phyloP scores from a whole-genome alignment of 2,329 filamentous ascomycete genomes.

The Sarocladium brachiariae region DNA sequence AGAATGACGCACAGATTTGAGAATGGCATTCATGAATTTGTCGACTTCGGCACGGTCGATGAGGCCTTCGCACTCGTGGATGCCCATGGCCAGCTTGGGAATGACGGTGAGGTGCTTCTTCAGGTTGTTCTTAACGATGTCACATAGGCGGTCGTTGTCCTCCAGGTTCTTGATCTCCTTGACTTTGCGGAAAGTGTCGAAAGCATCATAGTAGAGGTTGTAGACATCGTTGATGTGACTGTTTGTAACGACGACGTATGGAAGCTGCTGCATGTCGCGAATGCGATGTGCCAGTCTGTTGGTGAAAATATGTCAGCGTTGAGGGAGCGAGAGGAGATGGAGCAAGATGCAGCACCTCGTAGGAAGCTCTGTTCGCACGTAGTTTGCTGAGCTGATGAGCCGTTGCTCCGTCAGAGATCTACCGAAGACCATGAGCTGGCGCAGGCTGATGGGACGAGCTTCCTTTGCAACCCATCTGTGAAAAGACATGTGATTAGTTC shows the following conservation, averaged over 20 bases:
- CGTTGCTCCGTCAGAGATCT: conserved; percentile 85
- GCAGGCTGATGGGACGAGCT: conserved; percentile 88
- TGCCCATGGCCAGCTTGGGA: conserved; percentile 87
- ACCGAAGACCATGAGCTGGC: conserved; percentile 95
- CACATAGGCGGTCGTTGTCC: conserved; percentile 84
- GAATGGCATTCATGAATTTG: conserved; percentile 88
- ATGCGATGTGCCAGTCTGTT: conserved; percentile 81
- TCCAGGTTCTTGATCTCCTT: conserved; percentile 78
- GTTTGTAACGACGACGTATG: conserved; percentile 95
- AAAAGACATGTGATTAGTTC: background rate
- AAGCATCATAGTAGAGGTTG: conserved; percentile 94
- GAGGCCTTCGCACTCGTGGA: conserved; percentile 79
- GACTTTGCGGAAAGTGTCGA: conserved; percentile 80
- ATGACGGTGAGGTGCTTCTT: conserved; percentile 89
- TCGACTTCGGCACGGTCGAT: conserved; percentile 79
- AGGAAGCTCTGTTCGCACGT: conserved; percentile 90
- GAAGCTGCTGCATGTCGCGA: conserved; percentile 93
- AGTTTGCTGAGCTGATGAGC: conserved; percentile 91
- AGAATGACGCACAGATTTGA: conserved; percentile 89
- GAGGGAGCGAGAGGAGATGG: background rate
- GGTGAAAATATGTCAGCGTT: background rate
- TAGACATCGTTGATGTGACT: conserved; percentile 91
- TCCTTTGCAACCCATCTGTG: conserved; percentile 86
- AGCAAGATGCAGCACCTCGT: conserved; percentile 62
- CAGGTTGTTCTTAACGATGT: conserved; percentile 70